Evolutionary conservation across 1,284 basidiomycete genomes (phyloP).

Genomic region (Ceratobasidium sp.): DNA sequence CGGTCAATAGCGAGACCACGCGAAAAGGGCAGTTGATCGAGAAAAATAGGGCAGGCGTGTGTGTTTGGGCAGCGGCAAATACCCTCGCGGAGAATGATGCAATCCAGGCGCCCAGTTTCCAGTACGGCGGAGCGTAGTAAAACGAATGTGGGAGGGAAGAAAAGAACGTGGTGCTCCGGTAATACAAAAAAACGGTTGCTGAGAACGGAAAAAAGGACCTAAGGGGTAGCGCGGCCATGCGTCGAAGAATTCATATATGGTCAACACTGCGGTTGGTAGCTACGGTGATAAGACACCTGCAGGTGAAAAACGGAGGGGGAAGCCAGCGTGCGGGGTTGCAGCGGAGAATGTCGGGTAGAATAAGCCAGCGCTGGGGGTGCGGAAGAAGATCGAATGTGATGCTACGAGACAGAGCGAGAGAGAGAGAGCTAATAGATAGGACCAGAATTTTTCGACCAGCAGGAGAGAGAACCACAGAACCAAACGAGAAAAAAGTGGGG

Average conservation of each 20-base stretch:
- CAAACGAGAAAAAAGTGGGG: constrained; percentile 1
- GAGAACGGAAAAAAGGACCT: not conserved
- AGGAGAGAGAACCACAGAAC: constrained; percentile 5
- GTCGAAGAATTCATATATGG: constrained; percentile 18
- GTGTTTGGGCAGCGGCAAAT: constrained; percentile 14
- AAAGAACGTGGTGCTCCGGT: constrained; percentile 7
- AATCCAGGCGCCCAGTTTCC: constrained; percentile 33
- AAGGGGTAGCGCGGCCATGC: constrained; percentile 13
- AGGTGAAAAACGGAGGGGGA: constrained; percentile 10
- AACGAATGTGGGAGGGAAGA: constrained; percentile 1
- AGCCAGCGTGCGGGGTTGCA: constrained; percentile 11
- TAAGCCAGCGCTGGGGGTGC: constrained; percentile 30
- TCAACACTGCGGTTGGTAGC: constrained; percentile 25
- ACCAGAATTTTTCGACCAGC: constrained; percentile 33
- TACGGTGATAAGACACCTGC: constrained; percentile 24
- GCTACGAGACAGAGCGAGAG: not conserved
- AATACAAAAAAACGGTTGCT: constrained; percentile 20
- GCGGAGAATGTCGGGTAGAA: not conserved
- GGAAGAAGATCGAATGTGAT: constrained; percentile 13
- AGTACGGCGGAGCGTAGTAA: constrained; percentile 10
- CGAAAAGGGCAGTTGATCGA: constrained; percentile 13
- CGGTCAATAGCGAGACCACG: constrained; percentile 2
- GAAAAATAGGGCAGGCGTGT: not conserved
- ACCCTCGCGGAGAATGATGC: constrained; percentile 13
- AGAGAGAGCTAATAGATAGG: constrained; percentile 27